A percentile compares a stretch with the other conserved stretches of the same genome.
These are phyloP conservation scores for Hyaloraphidium curvatum DNA, from an alignment of 192 early-diverging fungal species.

Conservation along the genomic window DNA sequence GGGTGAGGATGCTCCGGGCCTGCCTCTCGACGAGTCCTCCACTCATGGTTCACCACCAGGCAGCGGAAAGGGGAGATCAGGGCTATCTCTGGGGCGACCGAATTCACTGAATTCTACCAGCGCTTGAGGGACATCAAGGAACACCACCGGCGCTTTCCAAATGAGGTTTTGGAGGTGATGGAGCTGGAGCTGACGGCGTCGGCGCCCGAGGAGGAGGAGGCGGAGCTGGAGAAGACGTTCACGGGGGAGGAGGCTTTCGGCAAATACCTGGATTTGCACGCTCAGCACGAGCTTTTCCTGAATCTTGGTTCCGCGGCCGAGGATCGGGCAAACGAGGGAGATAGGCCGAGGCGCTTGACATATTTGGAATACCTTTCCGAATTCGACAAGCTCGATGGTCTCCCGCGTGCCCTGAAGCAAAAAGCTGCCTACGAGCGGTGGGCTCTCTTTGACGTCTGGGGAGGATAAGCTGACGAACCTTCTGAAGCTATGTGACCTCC, in stretches of 20 bases:
- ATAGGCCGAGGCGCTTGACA: slow-evolving; percentile 11
- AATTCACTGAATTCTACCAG: slow-evolving; percentile 75
- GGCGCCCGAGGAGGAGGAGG: slow-evolving; percentile 17
- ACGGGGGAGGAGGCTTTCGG: slow-evolving; percentile 82
- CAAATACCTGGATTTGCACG: slow-evolving; percentile 70
- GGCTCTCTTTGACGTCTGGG: too few species aligned
- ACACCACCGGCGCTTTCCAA: slow-evolving; percentile 58
- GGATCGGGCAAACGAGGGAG: slow-evolving; percentile 16
- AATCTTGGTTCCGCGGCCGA: slow-evolving; percentile 47
- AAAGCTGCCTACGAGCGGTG: background rate
- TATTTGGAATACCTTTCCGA: slow-evolving; percentile 49
- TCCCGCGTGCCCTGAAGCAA: slow-evolving; percentile 5
- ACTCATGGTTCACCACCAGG: slow-evolving; percentile 11
- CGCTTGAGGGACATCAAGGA: slow-evolving; percentile 61
- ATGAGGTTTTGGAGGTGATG: slow-evolving; percentile 51
- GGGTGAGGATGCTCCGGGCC: slow-evolving; percentile 15
- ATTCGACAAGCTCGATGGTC: slow-evolving; percentile 34
- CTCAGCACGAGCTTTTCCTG: slow-evolving; percentile 55
- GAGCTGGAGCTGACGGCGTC: slow-evolving; percentile 57
- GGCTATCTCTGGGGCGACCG: slow-evolving; percentile 38
- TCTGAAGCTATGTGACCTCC: slow-evolving; percentile 36
- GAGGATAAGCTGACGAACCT: background rate
- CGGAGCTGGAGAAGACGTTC: slow-evolving; percentile 64
- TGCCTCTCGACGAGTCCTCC: background rate
- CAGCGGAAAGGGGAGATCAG: slow-evolving; percentile 46